Evolutionary conservation across 2,329 filamentous ascomycete species (phyloP).

Genomic region (Pyrenophora seminiperda): DNA sequence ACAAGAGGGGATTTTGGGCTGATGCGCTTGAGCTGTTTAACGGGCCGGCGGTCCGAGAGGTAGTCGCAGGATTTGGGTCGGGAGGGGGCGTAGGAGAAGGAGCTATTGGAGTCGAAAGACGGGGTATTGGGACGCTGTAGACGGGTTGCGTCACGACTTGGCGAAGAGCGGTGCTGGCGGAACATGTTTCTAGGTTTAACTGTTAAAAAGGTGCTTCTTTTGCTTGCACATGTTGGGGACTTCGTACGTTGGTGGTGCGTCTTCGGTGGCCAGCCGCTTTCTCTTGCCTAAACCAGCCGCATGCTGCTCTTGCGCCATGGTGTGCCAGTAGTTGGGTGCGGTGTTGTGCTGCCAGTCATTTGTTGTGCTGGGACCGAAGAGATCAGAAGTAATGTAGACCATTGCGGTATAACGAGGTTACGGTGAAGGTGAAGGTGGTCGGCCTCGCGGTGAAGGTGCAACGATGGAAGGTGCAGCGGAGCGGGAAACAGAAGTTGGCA

Average conservation of each 20-base stretch:
- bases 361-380: slow-evolving; percentile 33
- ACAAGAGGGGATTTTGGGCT: slow-evolving; percentile 28
- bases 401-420: slow-evolving; percentile 26
- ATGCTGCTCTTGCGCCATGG: slow-evolving; percentile 29
- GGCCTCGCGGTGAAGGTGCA: neutral
- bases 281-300: slow-evolving; percentile 37
- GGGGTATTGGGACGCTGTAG: slow-evolving; percentile 19
- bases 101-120: slow-evolving; percentile 22
- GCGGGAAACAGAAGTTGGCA: slow-evolving; percentile 1
- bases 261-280: slow-evolving; percentile 30
- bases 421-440: slow-evolving; percentile 18
- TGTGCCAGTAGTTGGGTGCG: slow-evolving; percentile 19
- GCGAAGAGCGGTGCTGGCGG: slow-evolving; percentile 19
- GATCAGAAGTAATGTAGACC: slow-evolving; percentile 46
- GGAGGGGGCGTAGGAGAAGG: slow-evolving; percentile 15
- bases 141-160: slow-evolving; percentile 16
- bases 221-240: neutral
- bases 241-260: slow-evolving; percentile 19
- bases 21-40: slow-evolving; percentile 39
- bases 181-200: slow-evolving; percentile 2
- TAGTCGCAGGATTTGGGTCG: slow-evolving; percentile 11
- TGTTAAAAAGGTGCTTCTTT: slow-evolving; percentile 6
- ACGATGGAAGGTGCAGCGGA: slow-evolving; percentile 10
- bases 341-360: slow-evolving; percentile 14
- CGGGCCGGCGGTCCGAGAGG: slow-evolving; percentile 32